A percentile compares a stretch with the other conserved stretches of the same genome.
Evolutionary conservation across 192 early-diverging fungal species (phyloP).

Genomic region (Umbelopsis ramanniana): DNA sequence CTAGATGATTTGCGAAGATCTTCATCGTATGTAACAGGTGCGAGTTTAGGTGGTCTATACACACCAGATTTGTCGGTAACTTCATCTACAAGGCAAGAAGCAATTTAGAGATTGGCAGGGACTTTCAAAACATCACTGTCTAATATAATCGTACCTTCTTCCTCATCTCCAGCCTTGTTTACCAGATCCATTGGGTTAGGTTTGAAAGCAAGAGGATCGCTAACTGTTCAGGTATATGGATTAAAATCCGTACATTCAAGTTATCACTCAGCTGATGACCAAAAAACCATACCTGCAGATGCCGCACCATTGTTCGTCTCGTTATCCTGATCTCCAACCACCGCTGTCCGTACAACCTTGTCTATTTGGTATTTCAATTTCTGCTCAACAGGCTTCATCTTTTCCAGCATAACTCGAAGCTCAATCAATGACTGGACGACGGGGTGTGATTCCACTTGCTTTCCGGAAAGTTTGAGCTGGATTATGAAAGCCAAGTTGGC

Average conservation of each 20-base stretch:
- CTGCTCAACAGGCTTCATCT: conserved; percentile 91
- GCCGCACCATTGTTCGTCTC: conserved; percentile 16
- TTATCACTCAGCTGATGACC: background rate
- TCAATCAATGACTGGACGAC: conserved; percentile 74
- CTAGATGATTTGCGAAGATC: conserved; percentile 58
- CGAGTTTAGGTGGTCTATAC: conserved; percentile 85
- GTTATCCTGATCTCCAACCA: conserved; percentile 49
- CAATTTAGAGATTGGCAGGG: background rate
- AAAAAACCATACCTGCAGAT: conserved; percentile 24
- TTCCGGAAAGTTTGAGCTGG: conserved; percentile 80
- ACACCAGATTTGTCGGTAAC: conserved; percentile 56
- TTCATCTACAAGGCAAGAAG: conserved; percentile 37
- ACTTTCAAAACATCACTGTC: background rate
- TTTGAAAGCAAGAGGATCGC: conserved; percentile 88
- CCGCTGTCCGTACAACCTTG: conserved; percentile 80
- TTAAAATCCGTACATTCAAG: background rate
- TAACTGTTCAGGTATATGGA: conserved; percentile 26
- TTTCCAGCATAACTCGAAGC: conserved; percentile 86
- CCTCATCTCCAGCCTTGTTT: conserved; percentile 42
- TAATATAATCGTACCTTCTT: conserved; percentile 33
- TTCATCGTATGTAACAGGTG: conserved; percentile 86
- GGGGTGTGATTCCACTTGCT: conserved; percentile 62
- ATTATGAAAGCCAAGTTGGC: conserved; percentile 75
- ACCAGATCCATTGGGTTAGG: conserved; percentile 81
- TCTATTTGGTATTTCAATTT: conserved; percentile 98